phyloP scores from a whole-genome alignment of 768 basidiomycete genomes.

The Pisolithus tinctorius region DNA sequence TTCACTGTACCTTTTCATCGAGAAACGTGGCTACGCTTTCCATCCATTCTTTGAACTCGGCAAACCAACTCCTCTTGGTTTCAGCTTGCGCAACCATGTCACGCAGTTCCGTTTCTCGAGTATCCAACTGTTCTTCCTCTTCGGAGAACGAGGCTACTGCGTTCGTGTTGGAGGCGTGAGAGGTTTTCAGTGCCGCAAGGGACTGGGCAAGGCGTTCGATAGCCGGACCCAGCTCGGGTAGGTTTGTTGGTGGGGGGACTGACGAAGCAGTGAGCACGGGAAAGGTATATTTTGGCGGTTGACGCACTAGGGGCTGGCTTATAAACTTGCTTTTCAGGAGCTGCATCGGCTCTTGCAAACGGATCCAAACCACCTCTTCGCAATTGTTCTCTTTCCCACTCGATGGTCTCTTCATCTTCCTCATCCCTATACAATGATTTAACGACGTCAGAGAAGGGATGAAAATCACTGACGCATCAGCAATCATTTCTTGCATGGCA shows the following conservation, averaged over 20 bases:
- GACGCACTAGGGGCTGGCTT: constrained; percentile 64
- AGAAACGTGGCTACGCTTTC: constrained; percentile 81
- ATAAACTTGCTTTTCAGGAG: constrained; percentile 51
- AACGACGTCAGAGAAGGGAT: neutral
- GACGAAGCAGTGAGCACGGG: constrained; percentile 9
- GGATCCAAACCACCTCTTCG: constrained; percentile 60
- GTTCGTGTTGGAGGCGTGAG: constrained; percentile 57
- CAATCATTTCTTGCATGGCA: constrained; percentile 74
- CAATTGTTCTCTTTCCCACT: constrained; percentile 84
- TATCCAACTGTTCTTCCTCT: constrained; percentile 59
- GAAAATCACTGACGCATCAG: constrained; percentile 56
- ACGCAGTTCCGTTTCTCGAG: constrained; percentile 66
- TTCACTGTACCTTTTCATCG: constrained; percentile 66
- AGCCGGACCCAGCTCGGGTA: constrained; percentile 60
- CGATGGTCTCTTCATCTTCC: constrained; percentile 74
- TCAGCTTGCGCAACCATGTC: constrained; percentile 70
- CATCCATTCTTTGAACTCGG: constrained; percentile 69
- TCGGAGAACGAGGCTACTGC: constrained; percentile 50
- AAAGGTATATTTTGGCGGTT: neutral
- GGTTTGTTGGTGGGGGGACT: constrained; percentile 62
- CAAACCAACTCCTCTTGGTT: constrained; percentile 77
- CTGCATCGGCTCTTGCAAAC: constrained; percentile 28
- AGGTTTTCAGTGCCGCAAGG: constrained; percentile 53
- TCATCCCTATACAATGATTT: constrained; percentile 46
- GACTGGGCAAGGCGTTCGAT: constrained; percentile 55